Base-by-base conservation (phyloP, 2,329 filamentous ascomycete species). In the Diaporthe sp. region DNA sequence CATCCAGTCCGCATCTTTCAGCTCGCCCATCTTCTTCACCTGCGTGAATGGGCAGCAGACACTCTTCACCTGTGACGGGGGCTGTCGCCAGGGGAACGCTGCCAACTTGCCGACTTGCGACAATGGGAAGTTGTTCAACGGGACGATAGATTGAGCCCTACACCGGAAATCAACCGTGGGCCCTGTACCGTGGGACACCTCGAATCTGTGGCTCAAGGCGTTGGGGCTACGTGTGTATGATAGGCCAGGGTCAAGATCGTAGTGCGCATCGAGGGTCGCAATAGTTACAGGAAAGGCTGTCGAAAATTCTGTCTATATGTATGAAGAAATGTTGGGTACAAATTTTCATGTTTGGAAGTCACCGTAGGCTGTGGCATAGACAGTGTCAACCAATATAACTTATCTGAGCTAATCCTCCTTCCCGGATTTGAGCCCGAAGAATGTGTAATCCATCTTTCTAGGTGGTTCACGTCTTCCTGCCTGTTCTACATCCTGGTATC, bases 101-200 rank as follows among this genome's bases (percentile, higher is more conserved):
- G 69, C 69, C 45, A 72, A 72, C 69, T 42, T 72, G 25, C 69
- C 69, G 42, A 72, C 69, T 22, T 72, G 69, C 22, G 57, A 72
- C 35, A 40, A 64, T 13, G 69, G 69, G 7, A 25, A 38, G 30
- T 15, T 72, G 7, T 72, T 72, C 45, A 72, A 72, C 25, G 69
- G 69, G 15, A 72, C 57, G 35, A 72, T 72, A 64, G 69, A 64
- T 19, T 72, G 69, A 71, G 28, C 13, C 35, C 12, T 13, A 25
- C 3, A 10, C 30, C n/a, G 13, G 22, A 12, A 52, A 2, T 38
- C 45, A 17, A 35, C 28, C 19, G 19, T 25, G 22, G 10, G 30
- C 42, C 12, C 45, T 5, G 45, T 40, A 35, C 9, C 8, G 2
- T 17, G 45, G 64, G 30, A 17, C 22, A 38, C 7, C 15, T 12